Evolutionary conservation across 2,329 filamentous ascomycete species (phyloP).

Genomic region (Penicillium vulpinum): DNA sequence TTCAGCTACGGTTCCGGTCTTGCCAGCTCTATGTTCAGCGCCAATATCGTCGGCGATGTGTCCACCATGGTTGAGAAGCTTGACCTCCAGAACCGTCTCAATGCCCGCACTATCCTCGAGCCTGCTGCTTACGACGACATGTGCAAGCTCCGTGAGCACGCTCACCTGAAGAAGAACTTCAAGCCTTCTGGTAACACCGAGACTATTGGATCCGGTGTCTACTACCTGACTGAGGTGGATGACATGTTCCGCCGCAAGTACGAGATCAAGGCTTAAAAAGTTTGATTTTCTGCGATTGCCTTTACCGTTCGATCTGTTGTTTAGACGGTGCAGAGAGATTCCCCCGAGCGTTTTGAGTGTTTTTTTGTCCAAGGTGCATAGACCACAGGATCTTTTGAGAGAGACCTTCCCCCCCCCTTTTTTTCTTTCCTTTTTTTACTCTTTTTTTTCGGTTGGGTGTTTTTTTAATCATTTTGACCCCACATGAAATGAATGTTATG

Average conservation of each 20-base stretch:
- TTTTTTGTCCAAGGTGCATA: constrained; percentile 27
- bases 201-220: constrained; percentile 66
- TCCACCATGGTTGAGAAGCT: constrained; percentile 67
- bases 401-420: too few relatives aligned
- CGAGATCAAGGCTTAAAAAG: constrained; percentile 66
- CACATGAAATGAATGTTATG: constrained; percentile 21
- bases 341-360: constrained; percentile 33
- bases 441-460: constrained; percentile 14
- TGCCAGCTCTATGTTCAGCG: constrained; percentile 71
- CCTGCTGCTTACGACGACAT: constrained; percentile 76
- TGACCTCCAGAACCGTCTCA: constrained; percentile 68
- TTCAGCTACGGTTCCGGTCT: constrained; percentile 81
- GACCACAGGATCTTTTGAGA: constrained; percentile 15
- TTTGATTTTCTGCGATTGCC: constrained; percentile 20
- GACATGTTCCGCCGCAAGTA: constrained; percentile 85
- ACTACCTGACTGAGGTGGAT: constrained; percentile 78
- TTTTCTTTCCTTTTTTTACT: constrained; percentile 9
- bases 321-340: constrained; percentile 39
- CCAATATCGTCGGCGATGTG: constrained; percentile 66
- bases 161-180: constrained; percentile 79
- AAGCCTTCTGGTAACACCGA: constrained; percentile 67
- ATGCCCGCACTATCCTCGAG: constrained; percentile 63
- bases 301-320: constrained; percentile 30
- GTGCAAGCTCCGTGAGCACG: constrained; percentile 78
- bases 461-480: constrained; percentile 12